phyloP scores from a whole-genome alignment of 768 basidiomycete species.

The Hericium rajendrae region DNA sequence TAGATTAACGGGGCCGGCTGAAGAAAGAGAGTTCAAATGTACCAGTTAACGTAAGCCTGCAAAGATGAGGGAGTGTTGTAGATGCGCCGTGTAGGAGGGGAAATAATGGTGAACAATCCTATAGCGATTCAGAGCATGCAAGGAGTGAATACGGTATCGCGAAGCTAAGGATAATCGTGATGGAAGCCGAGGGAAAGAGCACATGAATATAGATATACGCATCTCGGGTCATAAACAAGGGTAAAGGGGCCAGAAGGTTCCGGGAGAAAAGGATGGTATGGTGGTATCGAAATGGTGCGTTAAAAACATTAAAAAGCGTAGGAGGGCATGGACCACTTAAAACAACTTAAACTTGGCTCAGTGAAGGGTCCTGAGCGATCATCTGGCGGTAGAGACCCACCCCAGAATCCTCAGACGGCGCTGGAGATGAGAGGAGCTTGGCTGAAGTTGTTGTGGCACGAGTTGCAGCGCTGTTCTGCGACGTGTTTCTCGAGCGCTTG shows the following conservation, averaged over 20 bases:
- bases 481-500: constrained; percentile 63
- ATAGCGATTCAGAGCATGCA: constrained; percentile 6
- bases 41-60: constrained; percentile 4
- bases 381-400: constrained; percentile 79
- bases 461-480: constrained; percentile 58
- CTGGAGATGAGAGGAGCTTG: constrained; percentile 55
- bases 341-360: constrained; percentile 27
- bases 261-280: constrained; percentile 11
- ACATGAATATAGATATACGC: constrained; percentile 5
- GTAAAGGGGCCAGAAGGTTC: constrained; percentile 16
- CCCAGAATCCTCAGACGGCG: constrained; percentile 73
- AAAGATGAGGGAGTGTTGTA: constrained; percentile 12
- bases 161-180: constrained; percentile 9
- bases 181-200: constrained; percentile 2
- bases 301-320: constrained; percentile 12
- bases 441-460: constrained; percentile 28
- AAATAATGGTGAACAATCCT: constrained; percentile 2
- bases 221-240: constrained; percentile 16
- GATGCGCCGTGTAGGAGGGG: constrained; percentile 2
- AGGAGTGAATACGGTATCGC: constrained; percentile 15
- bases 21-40: constrained; percentile 13
- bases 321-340: constrained; percentile 13
- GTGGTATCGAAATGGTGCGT: constrained; percentile 3
- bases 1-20: constrained; percentile 18
- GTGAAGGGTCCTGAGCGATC: constrained; percentile 63